Evolutionary conservation across 176 grass and related monocot species (phyloP).

Genomic region (Coix lacrymajobi): DNA sequence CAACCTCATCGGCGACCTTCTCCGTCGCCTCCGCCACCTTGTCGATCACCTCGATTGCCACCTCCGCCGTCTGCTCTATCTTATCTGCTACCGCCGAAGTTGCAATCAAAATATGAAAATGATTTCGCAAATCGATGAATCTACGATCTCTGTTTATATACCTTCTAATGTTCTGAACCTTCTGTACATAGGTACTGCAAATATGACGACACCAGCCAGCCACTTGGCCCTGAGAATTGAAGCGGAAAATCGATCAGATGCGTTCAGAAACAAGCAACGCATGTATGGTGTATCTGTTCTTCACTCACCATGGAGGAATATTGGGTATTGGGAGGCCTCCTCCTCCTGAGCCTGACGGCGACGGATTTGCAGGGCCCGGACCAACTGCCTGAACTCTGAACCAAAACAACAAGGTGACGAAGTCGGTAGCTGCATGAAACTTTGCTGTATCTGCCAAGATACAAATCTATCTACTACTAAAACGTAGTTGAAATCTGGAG

Average conservation of each 20-base stretch:
- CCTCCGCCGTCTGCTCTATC: conserved; percentile 50
- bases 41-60: conserved; percentile 40
- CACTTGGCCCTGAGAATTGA: conserved; percentile 24
- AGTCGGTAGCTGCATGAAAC: too few relatives aligned
- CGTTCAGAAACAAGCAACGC: background rate
- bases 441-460: background rate
- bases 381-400: conserved; percentile 26
- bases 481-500: background rate
- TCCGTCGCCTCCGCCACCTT: conserved; percentile 52
- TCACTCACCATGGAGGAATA: conserved; percentile 43
- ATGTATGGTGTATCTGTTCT: background rate
- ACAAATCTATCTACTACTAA: background rate
- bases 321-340: conserved; percentile 37
- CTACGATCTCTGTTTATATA: background rate
- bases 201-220: conserved; percentile 25
- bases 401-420: background rate
- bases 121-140: background rate
- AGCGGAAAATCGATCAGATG: background rate
- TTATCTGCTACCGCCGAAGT: conserved; percentile 4
- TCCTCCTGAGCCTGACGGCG: background rate
- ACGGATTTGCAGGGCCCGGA: background rate
- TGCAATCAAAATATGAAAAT: background rate
- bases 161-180: conserved; percentile 41
- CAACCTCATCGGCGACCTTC: conserved; percentile 43
- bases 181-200: conserved; percentile 52